Base-by-base conservation (phyloP, 2,329 filamentous ascomycete genomes). In the Trichoderma oligosporum region DNA sequence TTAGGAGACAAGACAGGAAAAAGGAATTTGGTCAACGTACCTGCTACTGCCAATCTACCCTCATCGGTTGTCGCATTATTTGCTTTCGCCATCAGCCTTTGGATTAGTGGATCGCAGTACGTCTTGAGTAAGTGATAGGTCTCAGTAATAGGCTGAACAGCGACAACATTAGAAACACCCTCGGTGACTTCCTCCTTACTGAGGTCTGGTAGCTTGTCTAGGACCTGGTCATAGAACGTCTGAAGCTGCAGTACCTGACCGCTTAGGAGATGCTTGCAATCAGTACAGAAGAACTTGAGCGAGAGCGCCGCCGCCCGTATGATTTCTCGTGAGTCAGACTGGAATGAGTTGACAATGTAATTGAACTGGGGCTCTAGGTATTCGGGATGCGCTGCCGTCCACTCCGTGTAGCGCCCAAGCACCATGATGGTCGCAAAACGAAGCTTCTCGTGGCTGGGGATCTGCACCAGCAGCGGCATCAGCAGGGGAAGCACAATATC, bases 341-440 rank as follows among this genome's bases (percentile, higher is more conserved):
- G 83, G 74, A 99, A 99, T 0, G 92, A 94, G 4, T 87, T 88
- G 63, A 96, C 92, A 67, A 99, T 96, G 74, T 96, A 99, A 67
- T 91, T 91, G 69, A 99, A 89, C 72, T 99, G 94, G 7, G 89
- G 82, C 71, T 96, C 89, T 7, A 99, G 79, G 44, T 93, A 96
- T 58, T 97, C 91, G 0, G 93, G 90, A 67, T 99, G 94, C 46
- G 91, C 86, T 4, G 94, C 85, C 0, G 95, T 99, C 94, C 94
- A 99, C 72, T 97, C 93, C 0, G 95, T 99, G 70, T 99, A 99
- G 61, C 94, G 84, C 35, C 91, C 94, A 20, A 99, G 82, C 3
- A 95, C 92, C 91, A 99, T 97, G 67, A 97, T 96, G 5, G 93
- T 93, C 61, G 96, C 93, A 73, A 99, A 99, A 7, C 92, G 90